Evolutionary conservation across 352 stramenopile genomes (phyloP).

Genomic region (Phytophthora ohioensis): DNA sequence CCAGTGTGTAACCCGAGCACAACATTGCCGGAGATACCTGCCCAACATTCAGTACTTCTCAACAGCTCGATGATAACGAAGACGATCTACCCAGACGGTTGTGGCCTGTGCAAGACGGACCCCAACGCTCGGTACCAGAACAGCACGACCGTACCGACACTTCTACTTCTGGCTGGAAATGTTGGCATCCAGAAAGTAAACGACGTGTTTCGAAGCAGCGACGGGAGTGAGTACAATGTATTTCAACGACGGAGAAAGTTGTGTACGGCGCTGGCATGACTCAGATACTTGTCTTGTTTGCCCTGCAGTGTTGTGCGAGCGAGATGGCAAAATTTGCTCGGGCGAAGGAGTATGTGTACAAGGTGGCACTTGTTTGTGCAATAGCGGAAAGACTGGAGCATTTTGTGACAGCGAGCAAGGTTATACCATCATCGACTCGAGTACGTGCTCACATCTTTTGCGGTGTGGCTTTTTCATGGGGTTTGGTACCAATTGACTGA

Average conservation of each 20-base stretch:
- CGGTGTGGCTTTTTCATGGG: not conserved
- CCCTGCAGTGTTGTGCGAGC: conserved; percentile 76
- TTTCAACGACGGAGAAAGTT: not conserved
- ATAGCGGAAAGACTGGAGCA: conserved; percentile 56
- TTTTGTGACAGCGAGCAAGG: conserved; percentile 63
- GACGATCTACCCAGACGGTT: conserved; percentile 79
- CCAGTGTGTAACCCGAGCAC: conserved; percentile 57
- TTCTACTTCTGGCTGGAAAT: conserved; percentile 78
- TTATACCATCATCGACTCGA: conserved; percentile 60
- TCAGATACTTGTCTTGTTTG: conserved; percentile 16
- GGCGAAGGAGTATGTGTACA: conserved; percentile 69
- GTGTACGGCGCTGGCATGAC: not conserved
- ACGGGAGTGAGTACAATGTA: conserved; percentile 60
- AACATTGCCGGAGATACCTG: conserved; percentile 44
- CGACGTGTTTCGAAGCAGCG: conserved; percentile 72
- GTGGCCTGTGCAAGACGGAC: conserved; percentile 61
- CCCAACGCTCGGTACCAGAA: conserved; percentile 61
- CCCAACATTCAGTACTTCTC: conserved; percentile 48
- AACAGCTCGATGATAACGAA: conserved; percentile 59
- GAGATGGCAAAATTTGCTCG: conserved; percentile 73
- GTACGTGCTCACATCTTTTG: conserved; percentile 23
- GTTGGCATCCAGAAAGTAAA: conserved; percentile 77
- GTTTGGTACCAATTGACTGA: conserved; percentile 7
- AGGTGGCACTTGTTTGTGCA: conserved; percentile 77
- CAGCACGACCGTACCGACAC: conserved; percentile 58